Evolutionary conservation across 495 filamentous ascomycete genomes (phyloP), one percentile per base, ranked within the genome.

Genomic region (Trichoderma erinaceum): DNA sequence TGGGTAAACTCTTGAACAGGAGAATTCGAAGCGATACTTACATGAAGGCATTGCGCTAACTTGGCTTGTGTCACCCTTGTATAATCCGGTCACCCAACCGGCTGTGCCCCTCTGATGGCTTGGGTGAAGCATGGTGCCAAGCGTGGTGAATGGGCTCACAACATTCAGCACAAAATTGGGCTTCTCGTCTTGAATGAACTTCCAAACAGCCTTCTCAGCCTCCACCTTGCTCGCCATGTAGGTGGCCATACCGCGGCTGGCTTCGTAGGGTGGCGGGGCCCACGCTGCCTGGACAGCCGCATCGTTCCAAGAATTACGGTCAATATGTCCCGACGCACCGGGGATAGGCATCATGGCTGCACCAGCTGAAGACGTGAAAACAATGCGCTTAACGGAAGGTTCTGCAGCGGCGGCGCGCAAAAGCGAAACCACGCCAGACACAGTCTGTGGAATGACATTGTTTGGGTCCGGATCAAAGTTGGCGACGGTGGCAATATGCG

Each of bases 151-250:
- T 21, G 85, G 84, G 21, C 83, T 65, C 13, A 88, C 78, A 2
- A 79, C 67, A 66, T 86, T 86, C 63, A 84, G 74, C 10, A 70
- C 73, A 67, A 84, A 87, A 1, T 41, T 15, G 1, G 83, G 82
- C 32, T 83, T 76, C 21, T 85, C 68, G 44, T 83, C 77, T 65
- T 77, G 67, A 3, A 84, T 68, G 74, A 84, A 87, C 63, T 78
- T 77, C 82, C 83, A 87, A 0, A 78, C 68, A 16, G 73, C 79
- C 43, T 77, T 77, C 71, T 88, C 86, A 6, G 76, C 78, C 70
- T 80, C 74, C 2, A 76, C 80, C 72, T 89, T 88, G 68, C 80
- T 81, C 0, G 83, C 82, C 8, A 73, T 70, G 68, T 89, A 85
- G 3, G 85, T 78, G 35, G 68, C 44, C 50, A 63, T 69, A 2